phyloP scores from a whole-genome alignment of 164 flowering plant genomes.

The Chimonanthus salicifolius region DNA sequence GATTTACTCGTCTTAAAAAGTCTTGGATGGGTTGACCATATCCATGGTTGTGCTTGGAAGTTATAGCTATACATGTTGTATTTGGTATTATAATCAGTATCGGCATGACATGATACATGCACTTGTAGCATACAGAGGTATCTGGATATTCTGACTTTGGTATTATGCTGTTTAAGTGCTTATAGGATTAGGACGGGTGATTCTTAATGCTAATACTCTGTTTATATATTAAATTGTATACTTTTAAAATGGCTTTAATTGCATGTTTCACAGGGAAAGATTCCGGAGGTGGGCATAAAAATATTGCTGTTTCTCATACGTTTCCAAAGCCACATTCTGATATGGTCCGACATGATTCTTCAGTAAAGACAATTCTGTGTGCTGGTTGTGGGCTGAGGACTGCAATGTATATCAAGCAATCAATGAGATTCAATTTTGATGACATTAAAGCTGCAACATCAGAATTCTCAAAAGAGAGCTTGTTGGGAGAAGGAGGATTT shows the following conservation, averaged over 20 bases:
- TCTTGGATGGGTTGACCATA: not conserved
- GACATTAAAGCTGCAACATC: conserved; percentile 49
- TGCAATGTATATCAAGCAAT: conserved; percentile 32
- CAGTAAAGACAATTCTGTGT: conserved; percentile 48
- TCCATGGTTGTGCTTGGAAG: no score
- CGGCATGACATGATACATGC: not conserved
- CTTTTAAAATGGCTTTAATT: not conserved
- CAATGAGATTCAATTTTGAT: conserved; percentile 36
- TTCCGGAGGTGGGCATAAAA: conserved; percentile 7
- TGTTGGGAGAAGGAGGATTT: conserved; percentile 66
- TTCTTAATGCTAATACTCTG: not conserved
- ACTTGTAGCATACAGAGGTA: not conserved
- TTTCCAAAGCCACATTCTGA: conserved; percentile 7
- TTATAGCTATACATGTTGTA: not conserved
- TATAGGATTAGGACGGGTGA: not conserved
- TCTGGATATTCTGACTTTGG: not conserved
- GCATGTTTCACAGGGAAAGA: conserved; percentile 15
- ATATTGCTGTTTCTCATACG: conserved; percentile 11
- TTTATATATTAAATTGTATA: not conserved
- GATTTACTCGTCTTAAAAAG: not conserved
- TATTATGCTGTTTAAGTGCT: not conserved
- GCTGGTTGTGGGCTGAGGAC: conserved; percentile 42
- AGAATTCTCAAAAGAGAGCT: conserved; percentile 38
- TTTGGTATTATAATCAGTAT: not conserved
- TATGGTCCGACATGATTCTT: conserved; percentile 8